A percentile compares a stretch with the other conserved stretches of the same genome.
These are phyloP conservation scores for Coemansia sp. DNA, from an alignment of 192 early-diverging fungal species.

Conservation along the genomic window DNA sequence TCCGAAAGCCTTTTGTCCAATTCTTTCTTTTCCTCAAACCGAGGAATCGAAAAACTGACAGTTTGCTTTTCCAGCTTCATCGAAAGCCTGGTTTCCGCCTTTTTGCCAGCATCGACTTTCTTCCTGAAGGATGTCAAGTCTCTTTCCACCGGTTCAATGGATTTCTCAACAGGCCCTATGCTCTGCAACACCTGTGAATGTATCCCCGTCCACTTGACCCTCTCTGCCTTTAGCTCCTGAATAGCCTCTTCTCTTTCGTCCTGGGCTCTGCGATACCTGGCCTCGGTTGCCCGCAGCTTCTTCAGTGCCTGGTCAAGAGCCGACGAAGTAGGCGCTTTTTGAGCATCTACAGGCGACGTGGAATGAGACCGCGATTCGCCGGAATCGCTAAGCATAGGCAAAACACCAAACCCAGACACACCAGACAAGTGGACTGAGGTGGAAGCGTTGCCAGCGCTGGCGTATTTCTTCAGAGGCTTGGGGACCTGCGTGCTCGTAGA, in stretches of 20 bases:
- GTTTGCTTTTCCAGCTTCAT: conserved; percentile 14
- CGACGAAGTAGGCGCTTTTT: background rate
- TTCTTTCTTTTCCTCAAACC: background rate
- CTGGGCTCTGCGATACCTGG: conserved; percentile 12
- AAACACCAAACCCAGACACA: background rate
- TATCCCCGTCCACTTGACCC: conserved; percentile 13
- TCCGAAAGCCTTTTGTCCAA: background rate
- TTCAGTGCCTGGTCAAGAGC: conserved; percentile 8
- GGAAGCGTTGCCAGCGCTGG: background rate
- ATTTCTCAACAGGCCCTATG: conserved; percentile 10
- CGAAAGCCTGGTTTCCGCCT: conserved; percentile 6
- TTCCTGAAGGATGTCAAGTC: conserved; percentile 17
- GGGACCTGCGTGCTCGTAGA: background rate
- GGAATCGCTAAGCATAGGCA: background rate
- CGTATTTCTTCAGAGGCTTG: background rate
- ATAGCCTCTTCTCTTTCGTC: conserved; percentile 15
- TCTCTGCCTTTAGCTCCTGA: conserved; percentile 25
- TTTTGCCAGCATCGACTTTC: background rate
- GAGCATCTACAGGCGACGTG: background rate
- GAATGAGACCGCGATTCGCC: background rate
- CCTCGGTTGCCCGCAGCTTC: conserved; percentile 13
- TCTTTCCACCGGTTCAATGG: conserved; percentile 20
- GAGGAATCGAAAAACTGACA: background rate
- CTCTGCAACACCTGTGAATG: conserved; percentile 8
- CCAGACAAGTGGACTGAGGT: background rate